Evolutionary conservation across 306 rosid genomes (phyloP), one percentile per base, ranked within the genome.

Genomic region (Dryas alaskensis): DNA sequence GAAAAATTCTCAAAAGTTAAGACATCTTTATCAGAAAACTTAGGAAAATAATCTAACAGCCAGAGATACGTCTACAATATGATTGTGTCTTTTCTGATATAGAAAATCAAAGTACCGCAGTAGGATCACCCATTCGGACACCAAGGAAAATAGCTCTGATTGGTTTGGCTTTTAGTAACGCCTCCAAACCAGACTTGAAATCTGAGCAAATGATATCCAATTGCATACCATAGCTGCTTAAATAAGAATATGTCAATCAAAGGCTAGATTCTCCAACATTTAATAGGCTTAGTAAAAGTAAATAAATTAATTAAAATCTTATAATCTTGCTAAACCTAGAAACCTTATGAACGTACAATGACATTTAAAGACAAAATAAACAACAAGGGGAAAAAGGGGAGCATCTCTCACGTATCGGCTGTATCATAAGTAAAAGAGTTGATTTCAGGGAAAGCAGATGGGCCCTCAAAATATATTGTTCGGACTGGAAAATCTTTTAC

Each of bases 61-160:
- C 60, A 17, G 73, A 76, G 71, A 73, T 51, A 44, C 16, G 51
- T 25, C 47, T 65, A 75, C 70, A 27, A 60, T 52, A 61, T 50
- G 57, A 50, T 45, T 51, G 51, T 50, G 17, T 7, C 25, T 73
- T 69, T 55, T 17, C 60, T 4, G 31, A 81, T 69, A 69, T 62
- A 49, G 74, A 67, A 60, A 69, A 62, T 64, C 48, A 78, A 69
- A 53, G 72, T 94, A 94, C 97, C 90, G 96, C 96, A n/a, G 98
- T 91, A 80, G 98, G 98, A 82, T 94, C 97, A 66, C 97, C 98
- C 54, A 91, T 91, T 67, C 97, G 95, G 64, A 91, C 98, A 68
- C 98, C 98, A 60, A 94, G 96, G 77, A 94, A 91, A 85, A 91
- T 91, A 70, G 96, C 98, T 81, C 92, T 84, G 64, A 94, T 80